Evolutionary conservation across 2,329 filamentous ascomycete genomes (phyloP), one percentile per base, ranked within the genome.

Genomic region (Fusarium sp.): DNA sequence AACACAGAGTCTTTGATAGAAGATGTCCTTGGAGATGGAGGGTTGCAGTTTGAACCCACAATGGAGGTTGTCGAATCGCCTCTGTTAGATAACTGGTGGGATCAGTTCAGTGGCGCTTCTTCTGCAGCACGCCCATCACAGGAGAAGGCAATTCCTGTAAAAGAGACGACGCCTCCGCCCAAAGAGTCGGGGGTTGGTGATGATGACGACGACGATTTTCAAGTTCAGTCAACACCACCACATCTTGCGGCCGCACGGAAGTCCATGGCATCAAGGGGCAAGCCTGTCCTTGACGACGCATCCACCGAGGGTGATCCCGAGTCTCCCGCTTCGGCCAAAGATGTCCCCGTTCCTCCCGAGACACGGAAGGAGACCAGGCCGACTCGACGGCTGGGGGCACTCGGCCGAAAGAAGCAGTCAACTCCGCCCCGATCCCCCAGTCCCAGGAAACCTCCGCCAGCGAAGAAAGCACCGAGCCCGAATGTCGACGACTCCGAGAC

Each of bases 41-140:
- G 79, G 1, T 72, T 87, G 14, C 74, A 74, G 7, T 80, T 77
- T 64, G 73, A 76, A 20, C 70, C 77, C 5, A 73, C 79, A 4
- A 58, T 80, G 16, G 79, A 81, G 11, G 66, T 83, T 12, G 73
- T 78, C 4, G 78, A 80, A 17, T 82, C 82, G 4, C 73, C 79
- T 16, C 78, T 75, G 5, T 75, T 88, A 10, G 83, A 87, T 70
- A 79, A 81, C 53, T 90, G 88, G 88, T 90, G 87, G 87, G 81
- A 76, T 22, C 80, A 80, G 42, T 82, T 89, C 31, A 75, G 77
- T 53, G 80, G 80, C 2, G 79, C 78, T 27, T 76, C 77, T 14
- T 79, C 75, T 35, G 60, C 69, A 9, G 61, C 71, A 31, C 72
- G 73, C 20, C 75, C 68, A 55, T 71, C 68, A 27, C 74, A 76